Evolutionary conservation across 768 basidiomycete genomes (phyloP).

Genomic region (Plicaturopsis crispa): DNA sequence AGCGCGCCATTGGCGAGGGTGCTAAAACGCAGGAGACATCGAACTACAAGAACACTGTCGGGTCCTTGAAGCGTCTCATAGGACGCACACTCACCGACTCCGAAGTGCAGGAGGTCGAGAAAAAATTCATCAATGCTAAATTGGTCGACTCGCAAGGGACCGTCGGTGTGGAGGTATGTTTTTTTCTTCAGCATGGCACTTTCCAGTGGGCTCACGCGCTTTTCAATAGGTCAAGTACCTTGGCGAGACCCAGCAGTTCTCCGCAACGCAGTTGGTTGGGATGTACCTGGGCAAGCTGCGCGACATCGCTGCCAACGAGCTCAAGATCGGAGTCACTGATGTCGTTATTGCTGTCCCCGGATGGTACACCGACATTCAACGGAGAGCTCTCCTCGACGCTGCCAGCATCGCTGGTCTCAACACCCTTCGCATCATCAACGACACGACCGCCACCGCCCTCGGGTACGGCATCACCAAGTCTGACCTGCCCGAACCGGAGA

Average conservation of each 20-base stretch:
- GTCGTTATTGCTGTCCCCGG: conserved; percentile 95
- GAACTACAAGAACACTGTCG: conserved; percentile 97
- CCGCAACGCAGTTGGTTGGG: conserved; percentile 86
- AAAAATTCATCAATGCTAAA: conserved; percentile 83
- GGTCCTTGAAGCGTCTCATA: conserved; percentile 84
- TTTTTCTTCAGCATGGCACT: conserved; percentile 5
- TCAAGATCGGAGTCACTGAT: conserved; percentile 82
- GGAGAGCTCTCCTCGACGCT: conserved; percentile 85
- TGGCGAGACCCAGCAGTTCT: conserved; percentile 72
- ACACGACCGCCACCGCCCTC: conserved; percentile 91
- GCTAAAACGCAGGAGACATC: conserved; percentile 98
- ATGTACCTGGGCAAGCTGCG: conserved; percentile 88
- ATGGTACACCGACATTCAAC: conserved; percentile 93
- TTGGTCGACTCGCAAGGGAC: conserved; percentile 80
- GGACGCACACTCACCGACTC: conserved; percentile 76
- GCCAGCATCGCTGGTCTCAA: conserved; percentile 87
- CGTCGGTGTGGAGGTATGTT: conserved; percentile 76
- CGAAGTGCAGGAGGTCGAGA: conserved; percentile 79
- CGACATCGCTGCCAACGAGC: conserved; percentile 79
- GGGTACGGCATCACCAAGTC: conserved; percentile 99
- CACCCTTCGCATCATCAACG: conserved; percentile 92
- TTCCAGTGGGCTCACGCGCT: conserved; percentile 8
- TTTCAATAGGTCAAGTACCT: conserved; percentile 72
- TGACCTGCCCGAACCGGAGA: conserved; percentile 83
- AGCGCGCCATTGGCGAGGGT: conserved; percentile 86